Percentiles rank a stretch among this genome's conserved stretches.
Conservation (phyloP, 176 grass and related monocot species). For the Pontederia crassipes region DNA sequence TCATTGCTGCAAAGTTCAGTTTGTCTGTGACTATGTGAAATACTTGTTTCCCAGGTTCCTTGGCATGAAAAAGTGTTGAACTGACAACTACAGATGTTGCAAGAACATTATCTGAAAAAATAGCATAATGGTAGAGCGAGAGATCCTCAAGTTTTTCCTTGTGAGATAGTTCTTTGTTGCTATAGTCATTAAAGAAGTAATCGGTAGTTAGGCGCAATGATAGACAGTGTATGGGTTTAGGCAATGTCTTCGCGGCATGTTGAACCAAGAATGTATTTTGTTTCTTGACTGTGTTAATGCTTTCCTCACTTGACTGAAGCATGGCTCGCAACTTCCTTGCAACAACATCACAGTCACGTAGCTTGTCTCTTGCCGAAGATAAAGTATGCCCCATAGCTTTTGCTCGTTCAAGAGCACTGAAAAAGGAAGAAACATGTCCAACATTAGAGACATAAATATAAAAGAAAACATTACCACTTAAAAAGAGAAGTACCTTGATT, state of each 20-base stretch:
- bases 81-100: constrained; percentile 81
- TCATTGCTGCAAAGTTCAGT: constrained; percentile 96
- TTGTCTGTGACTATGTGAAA: constrained; percentile 91
- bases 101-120: constrained; percentile 96
- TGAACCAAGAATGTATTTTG: constrained; percentile 93
- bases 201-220: constrained; percentile 77
- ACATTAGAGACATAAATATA: not conserved
- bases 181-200: constrained; percentile 48
- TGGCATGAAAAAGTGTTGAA: constrained; percentile 67
- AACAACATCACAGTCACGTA: constrained; percentile 39
- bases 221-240: constrained; percentile 82
- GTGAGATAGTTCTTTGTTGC: constrained; percentile 29
- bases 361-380: constrained; percentile 59
- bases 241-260: constrained; percentile 87
- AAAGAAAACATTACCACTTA: not conserved
- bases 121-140: constrained; percentile 86
- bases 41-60: constrained; percentile 76
- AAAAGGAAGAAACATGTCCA: constrained; percentile 20
- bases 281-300: constrained; percentile 63
- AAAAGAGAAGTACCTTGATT: constrained; percentile 4
- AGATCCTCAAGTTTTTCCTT: constrained; percentile 63
- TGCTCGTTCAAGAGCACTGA: constrained; percentile 70
- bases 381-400: constrained; percentile 79
- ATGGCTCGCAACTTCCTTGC: constrained; percentile 64
- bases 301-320: constrained; percentile 71